Evolutionary conservation across 148 eudicot genomes (phyloP), one percentile per base, ranked within the genome.

Genomic region (Persicaria tinctoria): DNA sequence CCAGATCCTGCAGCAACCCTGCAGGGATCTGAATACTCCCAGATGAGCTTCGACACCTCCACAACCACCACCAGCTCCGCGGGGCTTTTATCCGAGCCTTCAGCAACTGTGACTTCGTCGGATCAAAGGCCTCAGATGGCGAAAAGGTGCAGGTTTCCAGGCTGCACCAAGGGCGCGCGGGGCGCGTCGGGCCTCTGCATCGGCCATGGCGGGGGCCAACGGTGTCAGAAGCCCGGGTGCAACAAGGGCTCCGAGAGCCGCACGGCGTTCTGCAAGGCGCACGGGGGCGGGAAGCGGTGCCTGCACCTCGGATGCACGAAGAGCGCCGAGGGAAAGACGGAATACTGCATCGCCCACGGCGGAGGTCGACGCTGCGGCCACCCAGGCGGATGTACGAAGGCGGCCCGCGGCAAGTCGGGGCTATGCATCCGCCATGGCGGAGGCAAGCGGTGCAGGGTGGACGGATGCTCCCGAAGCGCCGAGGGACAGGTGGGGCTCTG

Each of bases 271-370:
- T 95, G 99, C 78, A 95, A 92, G 81, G 90, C 97, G 38, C 99
- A 95, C 45, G 99, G 99, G n/a, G 99, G 99, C 12, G 98, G 99
- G 8, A 83, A 76, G 75, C 82, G 99, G 77, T 95, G 99, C 70
- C 87, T 89, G 76, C 86, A 84, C 60, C 83, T 92, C 41, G 99
- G 97, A 38, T 95, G 99, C 79, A 92, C 96, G 2, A 95, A 95
- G 79, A 90, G 97, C 73, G 97, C 99, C 0, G 99, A 95, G 84
- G 96, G 97, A 0, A 90, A 81, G 76, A 95, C 99, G 0, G 99
- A 92, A 54, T 76, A 74, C 56, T 95, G 99, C 90, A 95, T 92
- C 5, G 92, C 99, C 3, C 99, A 95, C 51, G 99, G 97, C 13
- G 99, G 99, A 4, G 99, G 99, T 0, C 85, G 87, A 6, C 80